Conservation (phyloP, 306 rosid species). For the Castanospermum australe region DNA sequence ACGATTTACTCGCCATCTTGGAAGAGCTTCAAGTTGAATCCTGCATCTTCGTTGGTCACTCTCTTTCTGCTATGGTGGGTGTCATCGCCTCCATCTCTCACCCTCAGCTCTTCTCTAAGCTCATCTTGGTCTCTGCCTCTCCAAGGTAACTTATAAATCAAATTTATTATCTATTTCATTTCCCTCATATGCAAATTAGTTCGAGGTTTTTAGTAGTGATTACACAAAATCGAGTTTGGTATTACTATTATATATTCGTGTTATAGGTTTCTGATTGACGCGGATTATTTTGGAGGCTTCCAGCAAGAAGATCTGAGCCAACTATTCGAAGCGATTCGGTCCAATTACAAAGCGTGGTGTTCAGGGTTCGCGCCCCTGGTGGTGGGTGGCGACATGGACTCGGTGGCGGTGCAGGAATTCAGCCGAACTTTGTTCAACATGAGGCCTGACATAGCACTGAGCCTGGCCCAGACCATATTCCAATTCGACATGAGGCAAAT, state of each 20-base stretch:
- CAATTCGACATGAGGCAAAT: slow-evolving; percentile 31
- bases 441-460: slow-evolving; percentile 34
- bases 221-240: neutral
- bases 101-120: slow-evolving; percentile 65
- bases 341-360: slow-evolving; percentile 65
- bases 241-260: too few relatives aligned
- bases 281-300: slow-evolving; percentile 30
- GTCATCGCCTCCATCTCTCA: slow-evolving; percentile 52
- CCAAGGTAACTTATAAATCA: slow-evolving; percentile 37
- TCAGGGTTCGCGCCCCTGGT: slow-evolving; percentile 64
- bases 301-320: slow-evolving; percentile 32
- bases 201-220: too few relatives aligned
- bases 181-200: neutral
- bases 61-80: slow-evolving; percentile 71
- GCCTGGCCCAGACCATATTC: slow-evolving; percentile 30
- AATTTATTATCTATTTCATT: neutral
- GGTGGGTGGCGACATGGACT: slow-evolving; percentile 74
- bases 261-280: slow-evolving; percentile 30
- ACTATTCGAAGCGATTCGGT: slow-evolving; percentile 21
- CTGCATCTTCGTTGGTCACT: slow-evolving; percentile 72
- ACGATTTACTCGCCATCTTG: slow-evolving; percentile 56
- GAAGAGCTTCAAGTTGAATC: slow-evolving; percentile 49
- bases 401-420: slow-evolving; percentile 52
- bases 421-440: slow-evolving; percentile 31
- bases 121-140: slow-evolving; percentile 57